Percentiles rank a stretch among this genome's conserved stretches.
phyloP scores from a whole-genome alignment of 768 basidiomycete species.

The Lyophyllum shimeji region DNA sequence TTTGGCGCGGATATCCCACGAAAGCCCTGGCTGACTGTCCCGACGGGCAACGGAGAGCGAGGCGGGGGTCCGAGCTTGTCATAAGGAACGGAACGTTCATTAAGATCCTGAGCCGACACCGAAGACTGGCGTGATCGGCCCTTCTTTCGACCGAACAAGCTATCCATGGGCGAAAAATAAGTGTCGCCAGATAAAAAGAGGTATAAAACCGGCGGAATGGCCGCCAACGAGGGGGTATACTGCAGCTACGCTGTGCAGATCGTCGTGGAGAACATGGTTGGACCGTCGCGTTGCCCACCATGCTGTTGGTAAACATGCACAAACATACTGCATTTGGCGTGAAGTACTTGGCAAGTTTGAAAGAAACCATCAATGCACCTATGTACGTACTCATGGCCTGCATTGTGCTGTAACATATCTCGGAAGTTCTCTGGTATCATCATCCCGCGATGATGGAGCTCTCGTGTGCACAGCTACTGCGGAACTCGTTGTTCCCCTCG shows the following conservation, averaged over 20 bases:
- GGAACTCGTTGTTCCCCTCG: background rate
- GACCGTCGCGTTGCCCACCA: constrained; percentile 4
- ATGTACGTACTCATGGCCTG: too few species aligned
- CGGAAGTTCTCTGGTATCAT: too few species aligned
- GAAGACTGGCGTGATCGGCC: constrained; percentile 63
- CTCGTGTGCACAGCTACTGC: background rate
- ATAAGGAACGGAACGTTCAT: constrained; percentile 70
- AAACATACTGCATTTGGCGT: constrained; percentile 4
- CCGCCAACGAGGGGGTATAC: constrained; percentile 5
- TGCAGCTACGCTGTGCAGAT: background rate
- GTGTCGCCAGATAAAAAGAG: background rate
- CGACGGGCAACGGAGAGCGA: constrained; percentile 59
- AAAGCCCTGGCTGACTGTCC: constrained; percentile 54
- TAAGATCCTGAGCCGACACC: constrained; percentile 57
- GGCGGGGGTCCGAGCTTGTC: constrained; percentile 60
- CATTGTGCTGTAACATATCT: too few species aligned
- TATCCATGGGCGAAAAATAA: constrained; percentile 48
- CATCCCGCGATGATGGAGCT: too few species aligned
- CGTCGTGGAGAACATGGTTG: background rate
- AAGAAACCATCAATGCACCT: too few species aligned
- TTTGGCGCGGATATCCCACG: constrained; percentile 79
- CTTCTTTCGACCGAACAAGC: constrained; percentile 66
- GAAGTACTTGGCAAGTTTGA: too few species aligned
- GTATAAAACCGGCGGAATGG: background rate
- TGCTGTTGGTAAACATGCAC: constrained; percentile 6